Evolutionary conservation across 169 alveolate genomes (phyloP), one percentile per base, ranked within the genome.

Genomic region (Plasmodium knowlesi): DNA sequence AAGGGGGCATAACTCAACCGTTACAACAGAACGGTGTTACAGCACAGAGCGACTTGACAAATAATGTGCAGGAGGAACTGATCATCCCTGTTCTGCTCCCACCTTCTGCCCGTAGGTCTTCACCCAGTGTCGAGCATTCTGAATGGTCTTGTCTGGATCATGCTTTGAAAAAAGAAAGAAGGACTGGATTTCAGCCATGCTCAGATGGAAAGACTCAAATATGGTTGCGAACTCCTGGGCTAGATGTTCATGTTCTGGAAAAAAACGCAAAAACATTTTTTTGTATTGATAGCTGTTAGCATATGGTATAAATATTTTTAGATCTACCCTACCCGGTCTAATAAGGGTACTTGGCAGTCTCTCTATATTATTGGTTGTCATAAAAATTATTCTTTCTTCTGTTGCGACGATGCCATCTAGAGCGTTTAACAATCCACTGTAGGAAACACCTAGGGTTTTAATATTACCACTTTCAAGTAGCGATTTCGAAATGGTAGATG

Each of bases 361-460:
- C 71, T 95, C 97, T 25, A 95, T 96, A 67, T 95, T 96, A 73
- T 97, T 97, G 37, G 98, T 97, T 1, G 98, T 97, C 97, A 97
- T 96, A 74, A 97, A 96, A 34, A 96, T 94, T 16, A 97, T 93
- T 37, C 97, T 67, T 82, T 97, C 98, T 72, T 97, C 98, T 28
- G 97, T 96, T 5, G 98, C 97, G 54, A 96, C 97, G 28, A 97
- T 97, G 32, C 98, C 98, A 43, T 97, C 98, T 19, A 97, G 93
- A 1, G 98, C 98, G 78, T 97, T 97, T 5, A 97, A 84, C n/a
- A 97, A 96, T n/a, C 98, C 98, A 53, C 97, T 95, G 84, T 95
- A 97, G 2, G 98, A 96, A 39, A 97, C 94, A 16, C 97, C 97
- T n/a, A 96, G 41, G 28, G 96, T 82, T 83, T 92, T 54, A 1